A percentile compares a stretch with the other conserved stretches of the same genome.
These are phyloP conservation scores for Candida pseudofarinosa DNA, from an alignment of 805 yeast genomes.

Conservation along the genomic window DNA sequence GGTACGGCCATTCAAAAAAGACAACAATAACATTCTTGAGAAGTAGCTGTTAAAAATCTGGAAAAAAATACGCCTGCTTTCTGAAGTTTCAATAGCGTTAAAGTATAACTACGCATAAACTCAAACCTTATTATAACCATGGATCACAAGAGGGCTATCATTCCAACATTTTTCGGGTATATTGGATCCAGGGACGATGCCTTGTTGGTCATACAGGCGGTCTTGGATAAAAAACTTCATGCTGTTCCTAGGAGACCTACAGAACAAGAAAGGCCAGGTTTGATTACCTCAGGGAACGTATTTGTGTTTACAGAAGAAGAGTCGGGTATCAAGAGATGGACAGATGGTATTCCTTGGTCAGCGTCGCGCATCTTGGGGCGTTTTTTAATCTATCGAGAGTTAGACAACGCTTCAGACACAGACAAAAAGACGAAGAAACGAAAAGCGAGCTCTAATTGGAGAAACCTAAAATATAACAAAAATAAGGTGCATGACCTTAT, in stretches of 20 bases:
- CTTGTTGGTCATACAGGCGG: slow-evolving; percentile 74
- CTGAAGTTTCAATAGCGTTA: too few relatives aligned
- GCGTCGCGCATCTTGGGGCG: slow-evolving; percentile 86
- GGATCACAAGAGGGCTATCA: slow-evolving; percentile 9
- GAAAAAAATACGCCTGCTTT: too few relatives aligned
- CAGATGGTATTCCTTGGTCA: slow-evolving; percentile 94
- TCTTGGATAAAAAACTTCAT: slow-evolving; percentile 54
- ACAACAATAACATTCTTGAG: too few relatives aligned
- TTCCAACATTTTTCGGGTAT: slow-evolving; percentile 69
- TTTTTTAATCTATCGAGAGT: slow-evolving; percentile 77
- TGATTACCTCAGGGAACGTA: slow-evolving; percentile 73
- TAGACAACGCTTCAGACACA: slow-evolving; percentile 41
- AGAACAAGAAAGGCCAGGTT: slow-evolving; percentile 63
- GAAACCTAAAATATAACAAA: slow-evolving; percentile 1
- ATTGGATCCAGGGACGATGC: slow-evolving; percentile 84
- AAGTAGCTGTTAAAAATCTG: too few relatives aligned
- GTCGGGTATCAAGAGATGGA: slow-evolving; percentile 89
- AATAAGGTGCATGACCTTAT: slow-evolving; percentile 64
- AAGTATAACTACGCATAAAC: too few relatives aligned
- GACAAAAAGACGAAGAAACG: slow-evolving; percentile 38
- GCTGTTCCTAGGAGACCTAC: slow-evolving; percentile 76
- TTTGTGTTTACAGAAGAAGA: slow-evolving; percentile 82
- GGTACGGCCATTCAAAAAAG: too few relatives aligned
- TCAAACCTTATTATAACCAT: too few relatives aligned
- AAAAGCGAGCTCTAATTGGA: slow-evolving; percentile 11